Conservation (phyloP, 2,329 filamentous ascomycete genomes). For the Botryotinia narcissicola region DNA sequence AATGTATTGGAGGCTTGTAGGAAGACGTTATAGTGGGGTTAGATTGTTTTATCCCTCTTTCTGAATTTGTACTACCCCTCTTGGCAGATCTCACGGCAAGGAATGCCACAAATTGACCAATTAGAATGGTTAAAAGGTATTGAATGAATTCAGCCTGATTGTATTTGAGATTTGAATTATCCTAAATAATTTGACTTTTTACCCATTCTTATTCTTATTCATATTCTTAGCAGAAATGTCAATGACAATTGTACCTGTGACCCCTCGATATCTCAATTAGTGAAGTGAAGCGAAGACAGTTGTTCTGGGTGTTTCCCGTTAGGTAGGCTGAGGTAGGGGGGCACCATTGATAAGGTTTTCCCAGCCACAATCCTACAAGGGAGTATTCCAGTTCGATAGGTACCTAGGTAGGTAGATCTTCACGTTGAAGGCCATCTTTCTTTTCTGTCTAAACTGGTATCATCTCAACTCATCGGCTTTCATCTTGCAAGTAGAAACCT, state of each 20-base stretch:
- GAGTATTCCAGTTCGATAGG: not conserved
- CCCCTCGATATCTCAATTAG: not conserved
- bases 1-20: not conserved
- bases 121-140: not conserved
- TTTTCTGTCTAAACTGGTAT: not conserved
- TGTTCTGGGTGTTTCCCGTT: not conserved
- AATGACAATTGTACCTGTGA: not conserved
- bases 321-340: not conserved
- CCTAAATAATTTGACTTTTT: not conserved
- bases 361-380: not conserved
- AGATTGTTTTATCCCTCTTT: slow-evolving; percentile 4
- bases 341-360: not conserved
- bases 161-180: not conserved
- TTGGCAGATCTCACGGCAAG: not conserved
- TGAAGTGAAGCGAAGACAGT: not conserved
- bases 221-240: not conserved
- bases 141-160: not conserved
- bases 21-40: not conserved
- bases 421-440: not conserved
- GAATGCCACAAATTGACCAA: not conserved
- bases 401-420: not conserved
- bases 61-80: not conserved
- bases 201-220: not conserved
- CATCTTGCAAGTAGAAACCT: not conserved
- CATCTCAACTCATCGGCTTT: not conserved